A percentile compares a stretch with the other conserved stretches of the same genome.
Conservation (phyloP, 768 basidiomycete species). For the Kwoniella sp. region DNA sequence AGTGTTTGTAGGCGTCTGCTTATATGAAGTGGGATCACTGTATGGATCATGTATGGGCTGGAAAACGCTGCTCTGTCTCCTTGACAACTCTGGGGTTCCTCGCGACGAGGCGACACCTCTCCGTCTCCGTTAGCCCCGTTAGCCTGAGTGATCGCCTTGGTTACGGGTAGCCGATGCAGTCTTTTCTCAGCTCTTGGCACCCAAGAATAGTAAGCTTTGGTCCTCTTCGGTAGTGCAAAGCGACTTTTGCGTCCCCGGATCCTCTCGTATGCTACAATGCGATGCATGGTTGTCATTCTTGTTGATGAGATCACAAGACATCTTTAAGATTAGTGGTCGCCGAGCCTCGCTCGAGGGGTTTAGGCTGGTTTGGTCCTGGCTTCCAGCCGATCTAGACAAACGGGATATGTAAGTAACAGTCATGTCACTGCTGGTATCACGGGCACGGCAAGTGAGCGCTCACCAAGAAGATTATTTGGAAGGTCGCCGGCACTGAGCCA, state of each 20-base stretch:
- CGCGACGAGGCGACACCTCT: neutral
- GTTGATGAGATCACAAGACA: slow-evolving; percentile 56
- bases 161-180: too few relatives aligned
- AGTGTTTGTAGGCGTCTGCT: neutral
- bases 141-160: too few relatives aligned
- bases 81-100: neutral
- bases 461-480: slow-evolving; percentile 93
- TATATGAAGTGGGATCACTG: neutral
- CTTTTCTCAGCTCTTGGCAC: too few relatives aligned
- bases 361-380: slow-evolving; percentile 68
- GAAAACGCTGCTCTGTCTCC: neutral
- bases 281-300: neutral
- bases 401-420: neutral
- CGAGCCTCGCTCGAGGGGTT: slow-evolving; percentile 68
- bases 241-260: too few relatives aligned
- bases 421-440: neutral
- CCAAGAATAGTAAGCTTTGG: too few relatives aligned
- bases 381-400: slow-evolving; percentile 80
- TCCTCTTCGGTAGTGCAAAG: neutral
- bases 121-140: too few relatives aligned
- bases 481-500: slow-evolving; percentile 87
- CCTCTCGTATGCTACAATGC: neutral
- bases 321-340: slow-evolving; percentile 68
- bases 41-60: too few relatives aligned
- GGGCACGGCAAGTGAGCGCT: slow-evolving; percentile 34